Evolutionary conservation across 495 filamentous ascomycete species (phyloP).

Genomic region (Coniosporium apollinis): DNA sequence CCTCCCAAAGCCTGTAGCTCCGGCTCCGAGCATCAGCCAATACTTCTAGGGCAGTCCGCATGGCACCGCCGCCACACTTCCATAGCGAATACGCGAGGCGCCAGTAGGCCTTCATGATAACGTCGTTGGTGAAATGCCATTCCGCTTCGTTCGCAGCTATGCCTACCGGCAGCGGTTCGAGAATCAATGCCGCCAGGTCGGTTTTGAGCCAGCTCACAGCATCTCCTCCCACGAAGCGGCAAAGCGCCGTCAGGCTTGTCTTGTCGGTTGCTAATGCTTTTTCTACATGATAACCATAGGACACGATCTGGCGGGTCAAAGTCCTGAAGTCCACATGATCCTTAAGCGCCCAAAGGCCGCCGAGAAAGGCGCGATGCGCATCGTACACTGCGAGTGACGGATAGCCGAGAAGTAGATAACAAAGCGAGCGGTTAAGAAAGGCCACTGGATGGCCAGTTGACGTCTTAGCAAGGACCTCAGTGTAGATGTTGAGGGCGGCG

Average conservation of each 20-base stretch:
- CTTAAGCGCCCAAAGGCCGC: no score
- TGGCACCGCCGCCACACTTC: constrained; percentile 18
- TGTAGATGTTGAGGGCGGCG: constrained; percentile 14
- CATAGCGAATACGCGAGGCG: constrained; percentile 15
- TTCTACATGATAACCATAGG: no score
- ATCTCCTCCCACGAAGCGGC: no score
- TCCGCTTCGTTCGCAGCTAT: not conserved
- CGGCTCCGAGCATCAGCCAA: constrained; percentile 2
- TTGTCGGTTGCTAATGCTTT: no score
- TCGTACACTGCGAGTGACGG: constrained; percentile 17
- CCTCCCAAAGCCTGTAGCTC: no score
- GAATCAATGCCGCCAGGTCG: not conserved
- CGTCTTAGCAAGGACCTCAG: constrained; percentile 9
- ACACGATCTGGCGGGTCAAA: no score
- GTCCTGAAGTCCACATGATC: no score
- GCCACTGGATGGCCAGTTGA: constrained; percentile 17
- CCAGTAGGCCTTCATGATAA: constrained; percentile 10
- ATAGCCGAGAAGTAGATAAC: constrained; percentile 12
- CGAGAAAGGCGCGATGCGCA: constrained; percentile 15
- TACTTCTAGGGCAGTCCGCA: constrained; percentile 12
- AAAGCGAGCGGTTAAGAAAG: constrained; percentile 21
- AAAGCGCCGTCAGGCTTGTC: no score
- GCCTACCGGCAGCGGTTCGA: not conserved
- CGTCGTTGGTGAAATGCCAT: constrained; percentile 1
- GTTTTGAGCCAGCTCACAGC: no score